A percentile compares a stretch with the other conserved stretches of the same genome.
Evolutionary conservation across 306 rosid genomes (phyloP).

Genomic region (Cucurbita pepo): DNA sequence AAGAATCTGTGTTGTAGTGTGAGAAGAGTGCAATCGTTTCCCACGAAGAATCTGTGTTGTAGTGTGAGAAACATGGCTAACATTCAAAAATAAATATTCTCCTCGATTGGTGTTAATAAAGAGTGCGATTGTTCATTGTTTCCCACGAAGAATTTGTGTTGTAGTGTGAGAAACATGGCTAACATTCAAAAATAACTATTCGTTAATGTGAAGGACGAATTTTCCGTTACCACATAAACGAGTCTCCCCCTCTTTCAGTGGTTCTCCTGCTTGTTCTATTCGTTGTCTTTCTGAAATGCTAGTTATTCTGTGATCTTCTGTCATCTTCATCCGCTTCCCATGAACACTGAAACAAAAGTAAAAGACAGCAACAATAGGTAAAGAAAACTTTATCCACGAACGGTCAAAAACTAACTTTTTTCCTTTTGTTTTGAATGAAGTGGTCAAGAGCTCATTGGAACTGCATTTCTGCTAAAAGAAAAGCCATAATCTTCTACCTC

Average conservation of each 20-base stretch:
- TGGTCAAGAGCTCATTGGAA: background rate
- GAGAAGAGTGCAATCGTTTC: too few relatives aligned
- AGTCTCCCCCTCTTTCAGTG: slow-evolving; percentile 78
- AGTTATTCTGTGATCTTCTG: slow-evolving; percentile 75
- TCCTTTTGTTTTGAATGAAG: background rate
- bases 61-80: too few relatives aligned
- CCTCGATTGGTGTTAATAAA: too few relatives aligned
- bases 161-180: slow-evolving; percentile 5
- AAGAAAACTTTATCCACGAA: background rate
- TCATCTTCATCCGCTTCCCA: slow-evolving; percentile 64
- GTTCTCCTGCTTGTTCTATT: slow-evolving; percentile 63
- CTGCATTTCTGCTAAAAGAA: background rate
- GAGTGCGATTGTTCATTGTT: too few relatives aligned
- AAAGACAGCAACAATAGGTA: background rate
- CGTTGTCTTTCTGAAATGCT: slow-evolving; percentile 62
- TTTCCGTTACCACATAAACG: slow-evolving; percentile 58
- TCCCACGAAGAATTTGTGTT: too few relatives aligned
- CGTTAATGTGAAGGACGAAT: background rate
- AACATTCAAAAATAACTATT: background rate
- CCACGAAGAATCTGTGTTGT: too few relatives aligned
- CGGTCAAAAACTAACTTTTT: background rate
- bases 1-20: too few relatives aligned
- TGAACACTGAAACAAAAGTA: slow-evolving; percentile 36
- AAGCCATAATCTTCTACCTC: background rate
- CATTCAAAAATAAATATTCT: too few relatives aligned